phyloP scores from a whole-genome alignment of 345 rosid species.

The Hevea brasiliensis region DNA sequence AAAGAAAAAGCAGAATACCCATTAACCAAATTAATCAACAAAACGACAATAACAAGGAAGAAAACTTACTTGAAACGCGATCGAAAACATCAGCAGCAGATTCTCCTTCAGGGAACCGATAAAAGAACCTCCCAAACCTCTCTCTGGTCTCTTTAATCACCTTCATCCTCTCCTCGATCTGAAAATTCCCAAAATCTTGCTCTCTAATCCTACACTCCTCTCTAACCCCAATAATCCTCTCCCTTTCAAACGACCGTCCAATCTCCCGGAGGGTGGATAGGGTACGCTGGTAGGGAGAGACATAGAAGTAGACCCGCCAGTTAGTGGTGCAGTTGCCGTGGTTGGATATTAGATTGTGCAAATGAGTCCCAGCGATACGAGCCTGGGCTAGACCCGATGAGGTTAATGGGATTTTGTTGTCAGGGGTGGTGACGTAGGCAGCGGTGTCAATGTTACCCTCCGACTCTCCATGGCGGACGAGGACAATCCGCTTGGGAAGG shows the following conservation, averaged over 20 bases:
- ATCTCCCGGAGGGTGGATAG: slow-evolving; percentile 89
- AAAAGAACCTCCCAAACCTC: slow-evolving; percentile 79
- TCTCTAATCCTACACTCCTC: slow-evolving; percentile 91
- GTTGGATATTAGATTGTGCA: slow-evolving; percentile 47
- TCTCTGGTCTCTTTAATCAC: slow-evolving; percentile 65
- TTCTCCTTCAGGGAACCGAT: slow-evolving; percentile 95
- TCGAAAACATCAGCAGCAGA: slow-evolving; percentile 98
- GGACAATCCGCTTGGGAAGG: slow-evolving; percentile 86
- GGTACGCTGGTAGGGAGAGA: slow-evolving; percentile 88
- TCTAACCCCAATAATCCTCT: slow-evolving; percentile 81
- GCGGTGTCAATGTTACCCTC: slow-evolving; percentile 79
- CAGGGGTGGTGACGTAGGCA: slow-evolving; percentile 82
- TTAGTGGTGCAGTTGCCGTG: slow-evolving; percentile 19
- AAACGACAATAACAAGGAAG: neutral
- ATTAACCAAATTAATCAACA: neutral
- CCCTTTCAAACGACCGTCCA: slow-evolving; percentile 72
- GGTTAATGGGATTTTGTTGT: slow-evolving; percentile 81
- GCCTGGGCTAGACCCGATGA: slow-evolving; percentile 60
- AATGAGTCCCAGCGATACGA: slow-evolving; percentile 55
- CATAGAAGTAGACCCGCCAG: slow-evolving; percentile 90
- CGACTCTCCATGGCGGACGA: slow-evolving; percentile 95
- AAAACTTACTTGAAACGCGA: slow-evolving; percentile 80
- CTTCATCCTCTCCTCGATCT: slow-evolving; percentile 82
- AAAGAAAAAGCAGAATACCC: no score
- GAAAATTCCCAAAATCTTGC: slow-evolving; percentile 97